These are phyloP conservation scores for Lipomyces chichibuensis DNA, from an alignment of 805 yeast genomes.

Conservation along the genomic window DNA sequence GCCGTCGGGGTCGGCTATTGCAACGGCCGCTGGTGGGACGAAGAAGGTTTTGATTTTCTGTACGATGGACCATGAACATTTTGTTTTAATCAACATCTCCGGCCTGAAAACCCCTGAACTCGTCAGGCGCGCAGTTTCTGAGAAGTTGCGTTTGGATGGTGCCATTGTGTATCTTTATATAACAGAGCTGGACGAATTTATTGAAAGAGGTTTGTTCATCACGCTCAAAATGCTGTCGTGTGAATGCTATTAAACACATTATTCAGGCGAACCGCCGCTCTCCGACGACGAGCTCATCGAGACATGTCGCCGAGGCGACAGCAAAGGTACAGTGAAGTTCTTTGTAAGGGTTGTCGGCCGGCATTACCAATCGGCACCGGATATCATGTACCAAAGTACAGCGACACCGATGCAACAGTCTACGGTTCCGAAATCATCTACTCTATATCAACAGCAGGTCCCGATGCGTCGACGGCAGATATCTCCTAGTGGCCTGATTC, in stretches of 20 bases:
- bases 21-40: not conserved
- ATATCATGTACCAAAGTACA: conserved; percentile 1
- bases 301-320: conserved; percentile 27
- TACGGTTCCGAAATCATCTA: not conserved
- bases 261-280: conserved; percentile 30
- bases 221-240: not conserved
- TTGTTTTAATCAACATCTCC: conserved; percentile 52
- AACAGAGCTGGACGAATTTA: conserved; percentile 31
- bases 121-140: conserved; percentile 50
- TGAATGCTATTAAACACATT: not conserved
- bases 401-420: not conserved
- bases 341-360: conserved; percentile 25
- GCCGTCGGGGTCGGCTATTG: not conserved
- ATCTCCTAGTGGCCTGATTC: conserved; percentile 1
- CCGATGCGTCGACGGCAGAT: not conserved
- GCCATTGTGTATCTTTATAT: conserved; percentile 23
- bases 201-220: conserved; percentile 20
- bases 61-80: conserved; percentile 65
- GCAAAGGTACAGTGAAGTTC: conserved; percentile 33
- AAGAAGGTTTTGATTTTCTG: conserved; percentile 50
- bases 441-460: not conserved
- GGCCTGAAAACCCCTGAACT: conserved; percentile 69
- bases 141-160: conserved; percentile 39
- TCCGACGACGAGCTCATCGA: conserved; percentile 28
- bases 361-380: conserved; percentile 17